phyloP scores from a whole-genome alignment of 805 yeast genomes.

The Hanseniaspora clermontiae region DNA sequence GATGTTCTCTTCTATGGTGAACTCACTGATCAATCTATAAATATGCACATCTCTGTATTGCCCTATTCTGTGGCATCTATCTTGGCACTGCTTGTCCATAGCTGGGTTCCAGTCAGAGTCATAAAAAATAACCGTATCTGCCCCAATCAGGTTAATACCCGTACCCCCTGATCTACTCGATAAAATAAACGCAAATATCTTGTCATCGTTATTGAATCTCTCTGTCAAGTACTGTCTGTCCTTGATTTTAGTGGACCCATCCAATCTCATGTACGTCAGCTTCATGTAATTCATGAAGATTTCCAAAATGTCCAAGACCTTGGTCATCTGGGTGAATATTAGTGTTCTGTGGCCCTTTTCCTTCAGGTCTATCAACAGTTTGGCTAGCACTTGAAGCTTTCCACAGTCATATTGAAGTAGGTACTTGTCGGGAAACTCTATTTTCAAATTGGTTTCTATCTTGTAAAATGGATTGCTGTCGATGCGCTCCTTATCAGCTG shows the following conservation, averaged over 20 bases:
- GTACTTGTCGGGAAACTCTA: slow-evolving; percentile 93
- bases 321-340: slow-evolving; percentile 96
- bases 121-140: slow-evolving; percentile 94
- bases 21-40: slow-evolving; percentile 89
- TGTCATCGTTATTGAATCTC: slow-evolving; percentile 72
- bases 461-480: slow-evolving; percentile 47
- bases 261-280: slow-evolving; percentile 83
- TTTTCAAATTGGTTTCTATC: slow-evolving; percentile 72
- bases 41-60: slow-evolving; percentile 97
- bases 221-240: slow-evolving; percentile 92
- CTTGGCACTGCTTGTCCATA: slow-evolving; percentile 98
- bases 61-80: slow-evolving; percentile 97
- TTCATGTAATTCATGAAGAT: slow-evolving; percentile 91
- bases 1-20: slow-evolving; percentile 90
- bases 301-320: slow-evolving; percentile 83
- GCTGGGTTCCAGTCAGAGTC: slow-evolving; percentile 99
- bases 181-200: slow-evolving; percentile 79
- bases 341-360: slow-evolving; percentile 86
- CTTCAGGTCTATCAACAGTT: slow-evolving; percentile 59
- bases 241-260: slow-evolving; percentile 94
- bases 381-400: slow-evolving; percentile 74
- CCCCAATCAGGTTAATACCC: slow-evolving; percentile 95
- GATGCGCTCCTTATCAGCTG: slow-evolving; percentile 30
- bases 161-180: slow-evolving; percentile 97
- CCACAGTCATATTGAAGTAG: slow-evolving; percentile 93